A percentile compares a stretch with the other conserved stretches of the same genome.
phyloP scores from a whole-genome alignment of 1,139 yeast species.

The Magnusiomyces paraingens region DNA sequence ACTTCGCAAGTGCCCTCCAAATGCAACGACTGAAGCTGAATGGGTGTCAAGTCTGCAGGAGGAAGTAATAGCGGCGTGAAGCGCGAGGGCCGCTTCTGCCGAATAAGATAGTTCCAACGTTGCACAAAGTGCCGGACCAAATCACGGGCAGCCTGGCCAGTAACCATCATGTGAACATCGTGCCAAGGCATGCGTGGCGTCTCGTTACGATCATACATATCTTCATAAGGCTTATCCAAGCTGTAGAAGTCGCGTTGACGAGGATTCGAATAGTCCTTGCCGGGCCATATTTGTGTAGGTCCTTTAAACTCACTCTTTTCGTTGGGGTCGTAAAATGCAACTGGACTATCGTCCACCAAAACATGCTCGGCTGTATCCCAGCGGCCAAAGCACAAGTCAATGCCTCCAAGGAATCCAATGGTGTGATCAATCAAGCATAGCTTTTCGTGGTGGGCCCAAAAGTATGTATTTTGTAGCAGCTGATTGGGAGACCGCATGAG shows the following conservation, averaged over 20 bases:
- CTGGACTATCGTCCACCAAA: conserved; percentile 61
- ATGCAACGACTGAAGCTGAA: conserved; percentile 57
- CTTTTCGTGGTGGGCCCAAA: conserved; percentile 99
- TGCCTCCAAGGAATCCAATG: conserved; percentile 88
- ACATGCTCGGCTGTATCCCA: conserved; percentile 97
- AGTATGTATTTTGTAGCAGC: conserved; percentile 82
- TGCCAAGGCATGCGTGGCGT: conserved; percentile 99
- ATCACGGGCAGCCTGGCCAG: conserved; percentile 96
- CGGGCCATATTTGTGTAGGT: conserved; percentile 68
- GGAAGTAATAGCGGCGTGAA: conserved; percentile 89
- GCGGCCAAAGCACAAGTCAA: conserved; percentile 92
- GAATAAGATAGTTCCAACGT: conserved; percentile 88
- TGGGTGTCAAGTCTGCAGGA: conserved; percentile 76
- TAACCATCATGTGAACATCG: conserved; percentile 92
- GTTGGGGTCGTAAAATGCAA: conserved; percentile 30
- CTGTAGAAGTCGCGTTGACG: conserved; percentile 80
- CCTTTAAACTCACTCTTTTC: conserved; percentile 1
- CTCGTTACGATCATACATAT: conserved; percentile 77
- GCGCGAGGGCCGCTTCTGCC: conserved; percentile 92
- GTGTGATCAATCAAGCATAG: conserved; percentile 81
- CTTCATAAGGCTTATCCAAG: conserved; percentile 80
- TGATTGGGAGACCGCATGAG: conserved; percentile 95
- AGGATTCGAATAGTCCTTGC: conserved; percentile 96
- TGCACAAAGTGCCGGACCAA: conserved; percentile 91
- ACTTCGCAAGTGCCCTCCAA: conserved; percentile 86